Evolutionary conservation across 2,329 filamentous ascomycete genomes (phyloP), one percentile per base, ranked within the genome.

Genomic region (Penicillium sp.): DNA sequence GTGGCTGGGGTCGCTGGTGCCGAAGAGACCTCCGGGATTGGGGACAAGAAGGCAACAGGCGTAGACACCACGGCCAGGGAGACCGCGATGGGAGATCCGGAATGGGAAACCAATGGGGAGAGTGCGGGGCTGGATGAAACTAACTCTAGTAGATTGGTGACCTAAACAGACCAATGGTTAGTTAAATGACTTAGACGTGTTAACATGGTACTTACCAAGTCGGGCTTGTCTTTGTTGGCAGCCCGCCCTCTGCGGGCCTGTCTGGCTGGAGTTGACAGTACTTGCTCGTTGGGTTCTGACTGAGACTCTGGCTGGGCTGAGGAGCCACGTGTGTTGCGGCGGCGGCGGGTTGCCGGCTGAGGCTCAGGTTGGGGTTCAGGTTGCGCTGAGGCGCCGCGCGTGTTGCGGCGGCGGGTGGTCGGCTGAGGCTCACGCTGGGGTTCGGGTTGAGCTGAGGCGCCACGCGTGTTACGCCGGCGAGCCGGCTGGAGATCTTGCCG

Each of bases 391-490:
- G 24, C 2, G 24, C 24, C 24, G 7, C 24, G 24, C 24, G 24
- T 27, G 24, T 27, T 27, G 24, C 24, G 24, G 24, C 24, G 24
- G 24, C 24, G 24, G 7, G 24, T 27, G 4, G 24, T 3, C 24
- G 24, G 24, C 24, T 27, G 24, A 7, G 24, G 5, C 24, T 27
- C 24, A 5, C 7, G 24, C 24, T 27, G 24, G 24, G 24, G 5
- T 27, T 27, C 58, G 13, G 53, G 50, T 41, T 60, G 59, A 14
- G 54, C 55, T 21, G 61, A 64, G 16, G 48, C 48, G 52, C 56
- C 58, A 24, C 60, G 58, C 40, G 60, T 63, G 24, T 48, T 29
- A 29, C 59, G 64, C 1, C 24, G 24, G 24, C 24, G 24, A 27
- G 24, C 24, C 3, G 24, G 24, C 24, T 27, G 24, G 24, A 8